Evolutionary conservation across 2,329 filamentous ascomycete species (phyloP).

Genomic region (Fusarium concolor): DNA sequence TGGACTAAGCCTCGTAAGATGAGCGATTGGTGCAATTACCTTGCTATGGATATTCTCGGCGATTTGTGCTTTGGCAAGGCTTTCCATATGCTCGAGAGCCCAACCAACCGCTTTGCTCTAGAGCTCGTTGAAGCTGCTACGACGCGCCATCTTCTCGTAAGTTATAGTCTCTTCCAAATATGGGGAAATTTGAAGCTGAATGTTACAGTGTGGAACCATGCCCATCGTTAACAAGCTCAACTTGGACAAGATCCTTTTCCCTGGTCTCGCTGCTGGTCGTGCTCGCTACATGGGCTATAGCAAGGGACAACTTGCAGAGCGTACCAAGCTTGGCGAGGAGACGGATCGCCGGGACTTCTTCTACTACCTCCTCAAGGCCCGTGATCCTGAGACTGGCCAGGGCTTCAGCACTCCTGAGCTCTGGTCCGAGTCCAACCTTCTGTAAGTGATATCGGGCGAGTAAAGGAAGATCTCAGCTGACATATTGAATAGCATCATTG

Average conservation of each 20-base stretch:
- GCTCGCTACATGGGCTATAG: constrained; percentile 79
- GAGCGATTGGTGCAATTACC: constrained; percentile 71
- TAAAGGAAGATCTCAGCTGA: constrained; percentile 2
- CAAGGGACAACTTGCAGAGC: constrained; percentile 72
- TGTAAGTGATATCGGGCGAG: constrained; percentile 55
- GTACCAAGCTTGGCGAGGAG: constrained; percentile 73
- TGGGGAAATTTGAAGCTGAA: constrained; percentile 17
- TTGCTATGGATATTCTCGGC: constrained; percentile 72
- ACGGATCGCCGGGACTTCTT: constrained; percentile 80
- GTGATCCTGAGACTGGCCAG: constrained; percentile 76
- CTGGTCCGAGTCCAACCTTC: constrained; percentile 76
- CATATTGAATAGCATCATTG: constrained; percentile 67
- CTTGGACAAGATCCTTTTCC: constrained; percentile 76
- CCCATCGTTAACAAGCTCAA: constrained; percentile 74
- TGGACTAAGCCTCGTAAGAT: constrained; percentile 72
- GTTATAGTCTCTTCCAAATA: constrained; percentile 43
- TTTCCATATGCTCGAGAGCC: constrained; percentile 69
- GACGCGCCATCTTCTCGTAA: constrained; percentile 74
- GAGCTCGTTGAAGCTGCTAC: constrained; percentile 75
- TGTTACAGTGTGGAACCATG: constrained; percentile 75
- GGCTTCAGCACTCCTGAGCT: constrained; percentile 74
- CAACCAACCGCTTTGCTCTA: constrained; percentile 74
- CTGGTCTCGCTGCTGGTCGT: constrained; percentile 72
- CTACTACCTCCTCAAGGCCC: constrained; percentile 77
- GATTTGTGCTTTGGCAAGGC: constrained; percentile 72